Conservation (phyloP, 352 stramenopile species). For the Pythium coloratum region DNA sequence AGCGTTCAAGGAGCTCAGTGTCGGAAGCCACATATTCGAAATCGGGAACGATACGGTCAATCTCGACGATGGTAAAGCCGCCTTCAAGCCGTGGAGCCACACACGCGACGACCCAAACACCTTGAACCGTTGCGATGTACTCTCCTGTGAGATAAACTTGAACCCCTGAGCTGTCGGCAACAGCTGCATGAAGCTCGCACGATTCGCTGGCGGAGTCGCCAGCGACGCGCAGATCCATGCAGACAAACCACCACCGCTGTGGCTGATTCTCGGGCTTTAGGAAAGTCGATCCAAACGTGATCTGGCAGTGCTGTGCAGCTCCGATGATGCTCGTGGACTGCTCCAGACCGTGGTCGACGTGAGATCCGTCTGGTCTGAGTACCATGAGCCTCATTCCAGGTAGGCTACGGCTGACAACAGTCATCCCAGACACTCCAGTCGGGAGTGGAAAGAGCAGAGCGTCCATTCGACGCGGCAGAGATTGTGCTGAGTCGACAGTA, state of each 20-base stretch:
- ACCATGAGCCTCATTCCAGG: not conserved
- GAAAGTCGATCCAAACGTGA: not conserved
- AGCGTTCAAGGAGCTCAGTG: not conserved
- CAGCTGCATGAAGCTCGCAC: slow-evolving; percentile 35
- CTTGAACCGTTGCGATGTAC: slow-evolving; percentile 4
- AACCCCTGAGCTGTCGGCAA: slow-evolving; percentile 33
- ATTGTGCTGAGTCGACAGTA: not conserved
- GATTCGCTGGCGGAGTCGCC: not conserved
- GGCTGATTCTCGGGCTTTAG: not conserved
- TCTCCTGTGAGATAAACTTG: slow-evolving; percentile 42
- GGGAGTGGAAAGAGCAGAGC: slow-evolving; percentile 21
- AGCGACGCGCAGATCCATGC: slow-evolving; percentile 7
- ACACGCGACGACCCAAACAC: slow-evolving; percentile 41
- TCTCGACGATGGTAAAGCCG: not conserved
- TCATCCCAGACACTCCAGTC: not conserved
- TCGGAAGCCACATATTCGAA: not conserved
- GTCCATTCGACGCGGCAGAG: not conserved
- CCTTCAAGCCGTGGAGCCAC: not conserved
- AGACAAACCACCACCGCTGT: slow-evolving; percentile 9
- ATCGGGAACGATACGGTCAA: slow-evolving; percentile 8
- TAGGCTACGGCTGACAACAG: not conserved
- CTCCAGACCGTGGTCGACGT: not conserved
- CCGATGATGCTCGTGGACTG: not conserved
- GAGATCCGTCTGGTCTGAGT: not conserved
- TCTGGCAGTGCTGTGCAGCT: not conserved